Base-by-base conservation (phyloP, 2,329 filamentous ascomycete genomes). In the Talaromyces verruculosus region DNA sequence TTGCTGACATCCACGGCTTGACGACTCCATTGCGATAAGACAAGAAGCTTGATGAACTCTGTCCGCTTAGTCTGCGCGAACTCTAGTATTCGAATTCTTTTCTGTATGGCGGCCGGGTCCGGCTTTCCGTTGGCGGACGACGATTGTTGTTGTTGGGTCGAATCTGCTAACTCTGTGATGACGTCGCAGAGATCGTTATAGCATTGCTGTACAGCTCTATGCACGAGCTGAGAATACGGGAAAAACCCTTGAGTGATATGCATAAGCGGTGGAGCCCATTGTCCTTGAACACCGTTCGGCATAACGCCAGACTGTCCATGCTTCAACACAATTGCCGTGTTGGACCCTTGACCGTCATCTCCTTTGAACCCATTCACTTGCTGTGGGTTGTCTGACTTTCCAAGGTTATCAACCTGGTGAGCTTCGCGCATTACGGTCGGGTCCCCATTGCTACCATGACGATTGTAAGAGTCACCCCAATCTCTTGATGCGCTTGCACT, bases 21-120 rank as follows among this genome's bases (percentile, higher is more conserved):
- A 73, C 91, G 86, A 75, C 91, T 91, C 95, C 95, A 99, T 78
- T 95, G 90, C 1, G 91, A 88, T 57, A 99, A 89, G 25, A 99
- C 92, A 22, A 97, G 84, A 7, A 93, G 87, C 80, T 99, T 98
- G 76, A 96, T 92, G 83, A 96, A 98, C 80, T 92, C 92, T 35
- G 89, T 88, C 73, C 97, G 89, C 73, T 90, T 87, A 25, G 88
- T 86, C 75, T 94, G 89, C 8, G 91, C 88, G 79, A 95, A 96
- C 51, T 91, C 87, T 67, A 97, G 79, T 63, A 97, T 77, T 41
- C 83, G 79, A 33, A 87, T 80, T 78, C 97, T 97, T 80, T 96
- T 97, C 37, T 85, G 83, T 13, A 91, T 73, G 73, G 92, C 94
- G 67, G 89, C 87, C 13, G 74, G 68, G 6, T 75, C 75, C 64